Percentiles rank a stretch among this genome's conserved stretches.
These are phyloP conservation scores for Saccharum hybrid DNA, from an alignment of 202 grass and related monocot genomes.

Conservation along the genomic window DNA sequence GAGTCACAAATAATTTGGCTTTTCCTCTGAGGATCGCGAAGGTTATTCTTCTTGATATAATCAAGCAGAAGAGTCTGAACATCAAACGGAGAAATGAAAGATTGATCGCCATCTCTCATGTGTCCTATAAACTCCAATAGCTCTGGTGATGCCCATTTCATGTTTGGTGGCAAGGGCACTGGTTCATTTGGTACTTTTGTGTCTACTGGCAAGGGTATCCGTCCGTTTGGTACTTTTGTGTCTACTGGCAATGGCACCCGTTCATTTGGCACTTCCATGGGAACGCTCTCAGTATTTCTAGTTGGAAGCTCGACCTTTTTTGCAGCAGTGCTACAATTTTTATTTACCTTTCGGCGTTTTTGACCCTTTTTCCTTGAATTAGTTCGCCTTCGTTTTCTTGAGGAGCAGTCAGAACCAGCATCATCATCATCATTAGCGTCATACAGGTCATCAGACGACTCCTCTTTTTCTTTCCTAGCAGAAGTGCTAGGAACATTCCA, in stretches of 20 bases:
- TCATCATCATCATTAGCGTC: slow-evolving; percentile 75
- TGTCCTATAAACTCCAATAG: slow-evolving; percentile 91
- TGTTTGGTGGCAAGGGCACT: slow-evolving; percentile 42
- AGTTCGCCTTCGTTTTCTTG: slow-evolving; percentile 52
- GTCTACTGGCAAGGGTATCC: slow-evolving; percentile 40
- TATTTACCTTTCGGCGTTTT: slow-evolving; percentile 49
- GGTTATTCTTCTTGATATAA: slow-evolving; percentile 94
- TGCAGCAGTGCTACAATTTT: slow-evolving; percentile 16
- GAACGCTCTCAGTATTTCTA: slow-evolving; percentile 35
- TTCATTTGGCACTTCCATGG: slow-evolving; percentile 57
- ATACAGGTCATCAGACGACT: slow-evolving; percentile 90
- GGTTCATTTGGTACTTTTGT: slow-evolving; percentile 53
- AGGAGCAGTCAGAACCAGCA: slow-evolving; percentile 81
- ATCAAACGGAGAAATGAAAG: slow-evolving; percentile 79
- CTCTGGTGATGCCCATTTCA: slow-evolving; percentile 83
- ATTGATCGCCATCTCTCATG: slow-evolving; percentile 72
- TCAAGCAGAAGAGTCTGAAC: slow-evolving; percentile 92
- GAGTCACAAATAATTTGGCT: slow-evolving; percentile 96
- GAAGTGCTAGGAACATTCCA: slow-evolving; percentile 63
- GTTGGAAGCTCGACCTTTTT: slow-evolving; percentile 38
- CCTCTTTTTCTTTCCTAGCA: slow-evolving; percentile 64
- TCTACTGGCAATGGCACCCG: slow-evolving; percentile 41
- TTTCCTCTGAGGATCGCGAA: slow-evolving; percentile 86
- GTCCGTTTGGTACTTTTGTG: slow-evolving; percentile 54
- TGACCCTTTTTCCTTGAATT: slow-evolving; percentile 63